A percentile compares a stretch with the other conserved stretches of the same genome.
phyloP scores from a whole-genome alignment of 2,329 filamentous ascomycete species.

The Hypoxylon sp. region DNA sequence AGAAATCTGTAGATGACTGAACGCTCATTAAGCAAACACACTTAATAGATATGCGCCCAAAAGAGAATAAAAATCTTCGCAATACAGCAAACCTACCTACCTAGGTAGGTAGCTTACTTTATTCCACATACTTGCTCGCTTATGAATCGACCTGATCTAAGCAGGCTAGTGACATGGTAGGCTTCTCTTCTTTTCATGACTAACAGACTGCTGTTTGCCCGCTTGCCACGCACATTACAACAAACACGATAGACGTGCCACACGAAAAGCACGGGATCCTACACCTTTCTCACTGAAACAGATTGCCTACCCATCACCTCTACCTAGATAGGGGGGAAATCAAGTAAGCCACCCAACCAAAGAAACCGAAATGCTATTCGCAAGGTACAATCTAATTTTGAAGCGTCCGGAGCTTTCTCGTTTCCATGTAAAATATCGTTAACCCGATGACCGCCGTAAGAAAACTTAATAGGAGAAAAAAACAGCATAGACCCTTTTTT shows the following conservation, averaged over 20 bases:
- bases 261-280: conserved; percentile 19
- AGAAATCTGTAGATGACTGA: neutral
- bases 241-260: conserved; percentile 21
- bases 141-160: no score
- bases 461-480: conserved; percentile 28
- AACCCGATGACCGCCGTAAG: conserved; percentile 25
- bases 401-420: conserved; percentile 50
- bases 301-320: conserved; percentile 33
- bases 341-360: conserved; percentile 49
- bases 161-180: neutral
- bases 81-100: no score
- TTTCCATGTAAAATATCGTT: conserved; percentile 42
- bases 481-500: conserved; percentile 24
- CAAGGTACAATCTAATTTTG: conserved; percentile 56
- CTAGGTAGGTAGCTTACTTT: neutral
- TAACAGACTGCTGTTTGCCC: conserved; percentile 13
- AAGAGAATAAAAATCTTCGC: neutral
- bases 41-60: neutral
- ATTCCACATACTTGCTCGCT: no score
- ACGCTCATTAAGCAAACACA: neutral
- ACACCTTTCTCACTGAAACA: conserved; percentile 27
- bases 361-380: conserved; percentile 58
- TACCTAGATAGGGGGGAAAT: conserved; percentile 42
- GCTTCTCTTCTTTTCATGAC: conserved; percentile 9
- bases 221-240: conserved; percentile 22